Base-by-base conservation (phyloP, 257 asterid species). In the Jacaranda copaia region DNA sequence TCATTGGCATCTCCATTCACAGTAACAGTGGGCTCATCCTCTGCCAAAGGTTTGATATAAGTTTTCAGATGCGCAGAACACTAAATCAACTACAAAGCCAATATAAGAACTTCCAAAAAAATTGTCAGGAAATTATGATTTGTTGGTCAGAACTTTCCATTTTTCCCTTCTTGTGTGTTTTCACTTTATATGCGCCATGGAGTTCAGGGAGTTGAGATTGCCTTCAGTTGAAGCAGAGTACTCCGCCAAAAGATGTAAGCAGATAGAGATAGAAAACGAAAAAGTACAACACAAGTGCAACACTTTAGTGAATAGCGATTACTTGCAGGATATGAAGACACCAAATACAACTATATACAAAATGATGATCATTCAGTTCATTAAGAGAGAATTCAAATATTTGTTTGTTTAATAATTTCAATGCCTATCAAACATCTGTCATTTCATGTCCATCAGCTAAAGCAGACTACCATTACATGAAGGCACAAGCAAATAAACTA, bases 1-100 rank as follows among this genome's bases (percentile, higher is more conserved):
- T 81, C 96, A 3, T 88, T 51, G 5, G 85, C 87, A 52, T 81
- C 88, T 40, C 90, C 91, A 70, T 85, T 90, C 67, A 79, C 67
- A 18, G 38, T 74, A 46, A 81, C 82, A 53, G 73, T 65, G 3
- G 79, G 82, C 65, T 70, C 83, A 70, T 86, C 96, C 80, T 85
- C 97, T 57, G 81, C 82, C 79, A 72, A 81, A 75, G 83, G 62
- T 78, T 79, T 74, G 36, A 75, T 76, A 45, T 8, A 43, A 14
- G 38, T 13, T 74, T 68, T 60, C 4, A 32, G 9, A 20, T 42
- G 16, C 25, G 11, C 5, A 43, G 35, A 39, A 9, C 6, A 68
- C 68, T 3, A 36, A 12, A 48, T 8, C 3, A 39, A 67, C 15
- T 1, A n/a, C 42, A 59, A 45, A 60, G 51, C 58, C 14, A 77